Conservation (phyloP, 2,329 filamentous ascomycete species). For the Mycosphaerella sp. region DNA sequence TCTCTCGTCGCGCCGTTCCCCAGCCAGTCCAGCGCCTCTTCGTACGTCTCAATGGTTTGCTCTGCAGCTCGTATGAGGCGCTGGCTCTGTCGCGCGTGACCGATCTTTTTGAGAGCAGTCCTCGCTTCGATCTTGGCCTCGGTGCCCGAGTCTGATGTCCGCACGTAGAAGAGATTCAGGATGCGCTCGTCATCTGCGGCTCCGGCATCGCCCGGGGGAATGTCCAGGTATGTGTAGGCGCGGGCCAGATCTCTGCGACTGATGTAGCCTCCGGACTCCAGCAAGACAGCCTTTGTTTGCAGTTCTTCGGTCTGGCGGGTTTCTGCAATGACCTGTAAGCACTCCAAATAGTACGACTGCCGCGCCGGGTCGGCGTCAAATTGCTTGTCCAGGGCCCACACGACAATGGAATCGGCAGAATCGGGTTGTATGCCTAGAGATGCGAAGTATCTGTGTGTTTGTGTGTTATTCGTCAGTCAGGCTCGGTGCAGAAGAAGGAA, state of each 20-base stretch:
- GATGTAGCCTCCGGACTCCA: conserved; percentile 54
- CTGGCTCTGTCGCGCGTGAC: conserved; percentile 51
- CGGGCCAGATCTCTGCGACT: conserved; percentile 50
- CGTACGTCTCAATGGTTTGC: conserved; percentile 54
- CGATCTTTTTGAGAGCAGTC: conserved; percentile 54
- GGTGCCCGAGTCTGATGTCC: conserved; percentile 49
- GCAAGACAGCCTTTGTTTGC: conserved; percentile 51
- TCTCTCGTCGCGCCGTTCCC: conserved; percentile 41
- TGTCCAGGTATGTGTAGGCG: conserved; percentile 55
- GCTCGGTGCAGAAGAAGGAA: not conserved
- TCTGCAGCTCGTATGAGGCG: conserved; percentile 52
- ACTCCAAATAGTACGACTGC: conserved; percentile 58
- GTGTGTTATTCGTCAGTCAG: not conserved
- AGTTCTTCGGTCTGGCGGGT: conserved; percentile 52
- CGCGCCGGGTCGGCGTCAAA: conserved; percentile 49
- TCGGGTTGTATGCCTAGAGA: conserved; percentile 57
- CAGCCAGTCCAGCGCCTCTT: conserved; percentile 58
- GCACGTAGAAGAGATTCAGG: conserved; percentile 55
- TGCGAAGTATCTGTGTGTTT: conserved; percentile 40
- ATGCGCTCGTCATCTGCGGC: conserved; percentile 53
- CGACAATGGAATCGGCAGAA: conserved; percentile 56
- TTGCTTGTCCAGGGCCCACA: conserved; percentile 58
- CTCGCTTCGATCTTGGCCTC: conserved; percentile 51
- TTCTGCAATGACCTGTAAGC: conserved; percentile 53
- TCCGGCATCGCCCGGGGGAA: conserved; percentile 41